A percentile compares a stretch with the other conserved stretches of the same genome.
Conservation (phyloP, 176 grass and related monocot species). For the Zizania latifolia region DNA sequence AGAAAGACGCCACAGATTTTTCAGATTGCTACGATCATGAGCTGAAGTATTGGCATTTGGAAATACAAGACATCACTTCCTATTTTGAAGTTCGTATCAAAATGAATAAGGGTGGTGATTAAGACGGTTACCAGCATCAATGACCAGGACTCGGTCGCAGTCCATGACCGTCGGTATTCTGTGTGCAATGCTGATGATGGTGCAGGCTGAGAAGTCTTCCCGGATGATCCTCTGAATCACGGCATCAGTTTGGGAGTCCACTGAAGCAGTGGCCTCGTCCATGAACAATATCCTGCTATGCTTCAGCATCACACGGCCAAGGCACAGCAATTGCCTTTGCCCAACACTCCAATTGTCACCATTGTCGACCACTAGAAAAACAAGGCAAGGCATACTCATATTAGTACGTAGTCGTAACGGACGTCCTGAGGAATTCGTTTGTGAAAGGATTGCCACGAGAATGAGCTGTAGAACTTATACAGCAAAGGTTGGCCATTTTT, state of each 20-base stretch:
- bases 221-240: constrained; percentile 93
- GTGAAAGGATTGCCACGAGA: not conserved
- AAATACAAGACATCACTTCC: not conserved
- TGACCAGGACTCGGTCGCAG: constrained; percentile 75
- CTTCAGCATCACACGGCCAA: constrained; percentile 93
- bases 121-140: constrained; percentile 70
- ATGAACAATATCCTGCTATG: constrained; percentile 85
- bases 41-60: not conserved
- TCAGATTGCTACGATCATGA: not conserved
- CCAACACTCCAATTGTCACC: constrained; percentile 99
- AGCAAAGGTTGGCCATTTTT: not conserved
- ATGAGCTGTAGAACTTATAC: not conserved
- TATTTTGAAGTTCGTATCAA: not conserved
- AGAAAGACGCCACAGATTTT: not conserved
- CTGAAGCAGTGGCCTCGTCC: constrained; percentile 97
- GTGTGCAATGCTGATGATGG: constrained; percentile 99
- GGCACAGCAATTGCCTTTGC: constrained; percentile 79
- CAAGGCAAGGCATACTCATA: not conserved
- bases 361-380: constrained; percentile 71
- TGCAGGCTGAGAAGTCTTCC: constrained; percentile 80
- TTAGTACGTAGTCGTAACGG: not conserved
- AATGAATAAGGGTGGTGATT: not conserved
- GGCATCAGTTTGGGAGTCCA: constrained; percentile 93
- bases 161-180: constrained; percentile 99
- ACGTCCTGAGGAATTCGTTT: not conserved